Conservation (phyloP, 176 grass and related monocot genomes). For the Tillandsia fasciculata region DNA sequence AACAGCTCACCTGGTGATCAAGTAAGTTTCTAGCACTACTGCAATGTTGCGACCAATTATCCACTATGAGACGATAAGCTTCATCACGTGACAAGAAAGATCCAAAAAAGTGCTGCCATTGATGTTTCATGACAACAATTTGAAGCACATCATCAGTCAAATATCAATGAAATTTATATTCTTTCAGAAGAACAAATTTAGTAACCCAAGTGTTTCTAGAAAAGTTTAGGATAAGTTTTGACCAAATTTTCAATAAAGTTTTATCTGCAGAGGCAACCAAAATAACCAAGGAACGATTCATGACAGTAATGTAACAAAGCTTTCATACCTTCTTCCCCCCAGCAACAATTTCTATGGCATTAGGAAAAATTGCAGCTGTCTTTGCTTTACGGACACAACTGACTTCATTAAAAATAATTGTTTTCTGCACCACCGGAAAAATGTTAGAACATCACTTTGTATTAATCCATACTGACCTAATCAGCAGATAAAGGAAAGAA, state of each 20-base stretch:
- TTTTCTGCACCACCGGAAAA: constrained; percentile 50
- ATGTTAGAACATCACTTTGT: constrained; percentile 16
- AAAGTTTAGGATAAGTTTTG: neutral
- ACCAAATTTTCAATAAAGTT: too few species aligned
- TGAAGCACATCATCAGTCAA: neutral
- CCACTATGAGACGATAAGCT: constrained; percentile 64
- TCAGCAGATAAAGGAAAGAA: neutral
- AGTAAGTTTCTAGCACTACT: constrained; percentile 52
- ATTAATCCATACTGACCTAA: constrained; percentile 5
- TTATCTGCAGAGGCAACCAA: too few species aligned
- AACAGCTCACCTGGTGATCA: constrained; percentile 51
- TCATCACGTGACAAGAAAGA: constrained; percentile 91
- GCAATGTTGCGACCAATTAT: constrained; percentile 63
- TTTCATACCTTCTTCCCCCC: constrained; percentile 71
- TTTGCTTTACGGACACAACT: constrained; percentile 90
- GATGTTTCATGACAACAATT: neutral
- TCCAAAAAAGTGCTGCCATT: constrained; percentile 81
- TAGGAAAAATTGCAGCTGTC: constrained; percentile 87
- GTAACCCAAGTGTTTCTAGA: neutral
- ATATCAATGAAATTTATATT: neutral
- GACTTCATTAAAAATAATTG: constrained; percentile 70
- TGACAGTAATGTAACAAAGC: neutral
- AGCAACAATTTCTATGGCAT: constrained; percentile 93
- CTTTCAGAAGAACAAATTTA: neutral
- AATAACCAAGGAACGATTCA: neutral